Conservation (phyloP, 306 rosid species). For the Inga oerstediana region DNA sequence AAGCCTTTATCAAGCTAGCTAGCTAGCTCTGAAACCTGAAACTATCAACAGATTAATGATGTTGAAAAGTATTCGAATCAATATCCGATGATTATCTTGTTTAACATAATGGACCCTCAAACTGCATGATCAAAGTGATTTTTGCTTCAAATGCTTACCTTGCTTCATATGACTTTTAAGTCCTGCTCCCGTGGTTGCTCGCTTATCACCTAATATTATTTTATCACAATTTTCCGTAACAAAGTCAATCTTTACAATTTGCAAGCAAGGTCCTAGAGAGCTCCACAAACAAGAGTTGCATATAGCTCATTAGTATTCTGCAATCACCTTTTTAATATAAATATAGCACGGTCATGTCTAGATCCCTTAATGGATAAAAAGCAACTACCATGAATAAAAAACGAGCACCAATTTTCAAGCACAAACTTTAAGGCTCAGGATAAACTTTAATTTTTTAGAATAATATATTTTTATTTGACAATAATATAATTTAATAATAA, state of each 20-base stretch:
- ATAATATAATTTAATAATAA: too few species aligned
- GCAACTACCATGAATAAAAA: background rate
- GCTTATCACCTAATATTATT: conserved; percentile 55
- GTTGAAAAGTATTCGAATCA: too few species aligned
- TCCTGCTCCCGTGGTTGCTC: conserved; percentile 62
- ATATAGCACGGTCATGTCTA: background rate
- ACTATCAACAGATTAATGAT: too few species aligned
- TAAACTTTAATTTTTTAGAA: background rate
- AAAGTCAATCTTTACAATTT: background rate
- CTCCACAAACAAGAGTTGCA: conserved; percentile 21
- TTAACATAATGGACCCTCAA: background rate
- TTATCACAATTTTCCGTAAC: background rate
- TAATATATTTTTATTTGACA: too few species aligned
- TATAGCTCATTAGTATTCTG: too few species aligned
- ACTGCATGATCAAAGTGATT: background rate
- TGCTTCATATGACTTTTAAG: conserved; percentile 72
- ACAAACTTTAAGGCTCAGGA: background rate
- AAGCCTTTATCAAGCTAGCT: too few species aligned
- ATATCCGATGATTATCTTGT: too few species aligned
- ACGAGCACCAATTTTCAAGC: background rate
- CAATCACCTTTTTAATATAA: too few species aligned
- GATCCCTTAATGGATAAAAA: background rate
- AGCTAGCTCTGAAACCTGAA: too few species aligned
- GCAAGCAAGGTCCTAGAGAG: background rate
- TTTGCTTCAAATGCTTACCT: conserved; percentile 44